Evolutionary conservation across 345 rosid species (phyloP), one percentile per base, ranked within the genome.

Genomic region (Raphanus raphanistrum): DNA sequence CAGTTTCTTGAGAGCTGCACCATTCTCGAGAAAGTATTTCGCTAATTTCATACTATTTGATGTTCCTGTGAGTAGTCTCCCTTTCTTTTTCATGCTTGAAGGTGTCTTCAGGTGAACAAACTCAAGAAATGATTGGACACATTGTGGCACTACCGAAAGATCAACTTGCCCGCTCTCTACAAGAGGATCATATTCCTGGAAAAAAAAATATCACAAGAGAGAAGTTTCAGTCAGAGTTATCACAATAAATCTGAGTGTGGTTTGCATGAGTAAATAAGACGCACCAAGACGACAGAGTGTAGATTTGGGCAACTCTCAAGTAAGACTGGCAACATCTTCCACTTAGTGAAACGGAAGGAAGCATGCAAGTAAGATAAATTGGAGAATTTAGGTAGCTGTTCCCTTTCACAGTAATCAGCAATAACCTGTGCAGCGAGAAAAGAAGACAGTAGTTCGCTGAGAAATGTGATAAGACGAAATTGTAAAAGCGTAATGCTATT

Each of bases 271-370:
- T 62, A 27, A 52, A 11, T 27, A 48, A 63, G 7, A 77, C 81
- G 8, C 57, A 50, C 57, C 57, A 50, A 45, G 5, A 17, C n/a
- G 27, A 64, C 29, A 28, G 2, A 2, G 38, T 59, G 72, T 58
- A 78, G 72, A 66, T 65, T 78, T 31, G 79, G 79, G 28, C 66
- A 79, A 74, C 62, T 68, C 50, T 10, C 50, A 12, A 43, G 50
- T 4, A 43, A 43, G n/a, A 1, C n/a, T 12, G 15, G 50, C 50
- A 43, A 43, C 50, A 43, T 11, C 50, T 43, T 15, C 50, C 50
- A 43, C 50, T n/a, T n/a, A n/a, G n/a, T n/a, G n/a, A n/a, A n/a
- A n/a, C n/a, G n/a, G n/a, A n/a, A n/a, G n/a, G n/a, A n/a, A n/a
- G n/a, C 29, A 28, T 28, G 29, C 29, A 28, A 28, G 29, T 2